phyloP scores from a whole-genome alignment of 331 rosid genomes.

The Malus hybrid region DNA sequence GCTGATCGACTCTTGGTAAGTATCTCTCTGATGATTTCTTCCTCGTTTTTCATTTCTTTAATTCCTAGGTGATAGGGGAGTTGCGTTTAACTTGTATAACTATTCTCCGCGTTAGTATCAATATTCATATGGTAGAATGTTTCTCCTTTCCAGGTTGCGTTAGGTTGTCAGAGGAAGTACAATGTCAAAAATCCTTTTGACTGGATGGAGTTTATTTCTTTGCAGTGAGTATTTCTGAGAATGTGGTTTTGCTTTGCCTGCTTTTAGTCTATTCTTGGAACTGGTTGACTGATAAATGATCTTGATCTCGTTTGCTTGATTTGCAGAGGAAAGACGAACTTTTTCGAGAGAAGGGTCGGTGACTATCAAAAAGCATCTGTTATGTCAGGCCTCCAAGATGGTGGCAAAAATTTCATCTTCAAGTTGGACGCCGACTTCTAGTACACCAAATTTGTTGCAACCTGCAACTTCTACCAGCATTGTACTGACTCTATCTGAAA shows the following conservation, averaged over 20 bases:
- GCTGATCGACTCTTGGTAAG: constrained; percentile 83
- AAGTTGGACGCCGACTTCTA: constrained; percentile 75
- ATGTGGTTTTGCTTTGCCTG: not conserved
- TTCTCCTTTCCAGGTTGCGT: constrained; percentile 45
- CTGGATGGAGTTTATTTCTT: constrained; percentile 94
- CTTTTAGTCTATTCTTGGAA: not conserved
- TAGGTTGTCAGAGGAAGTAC: constrained; percentile 59
- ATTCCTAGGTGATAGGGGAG: not conserved
- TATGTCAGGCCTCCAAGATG: constrained; percentile 79
- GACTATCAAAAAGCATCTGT: constrained; percentile 94
- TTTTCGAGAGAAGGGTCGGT: constrained; percentile 87
- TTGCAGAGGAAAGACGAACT: constrained; percentile 88
- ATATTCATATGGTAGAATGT: not conserved
- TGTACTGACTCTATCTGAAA: not conserved
- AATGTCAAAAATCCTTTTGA: constrained; percentile 82
- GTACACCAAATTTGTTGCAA: constrained; percentile 4
- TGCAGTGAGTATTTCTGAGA: constrained; percentile 57
- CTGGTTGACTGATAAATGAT: not conserved
- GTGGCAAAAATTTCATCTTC: constrained; percentile 64
- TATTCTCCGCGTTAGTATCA: not conserved
- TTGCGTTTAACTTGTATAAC: not conserved
- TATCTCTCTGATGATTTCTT: constrained; percentile 2
- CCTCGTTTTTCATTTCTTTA: not conserved
- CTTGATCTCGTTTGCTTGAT: constrained; percentile 7
- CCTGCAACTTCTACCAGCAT: constrained; percentile 4